Evolutionary conservation across 345 rosid genomes (phyloP), one percentile per base, ranked within the genome.

Genomic region (Euphorbia lathyris): DNA sequence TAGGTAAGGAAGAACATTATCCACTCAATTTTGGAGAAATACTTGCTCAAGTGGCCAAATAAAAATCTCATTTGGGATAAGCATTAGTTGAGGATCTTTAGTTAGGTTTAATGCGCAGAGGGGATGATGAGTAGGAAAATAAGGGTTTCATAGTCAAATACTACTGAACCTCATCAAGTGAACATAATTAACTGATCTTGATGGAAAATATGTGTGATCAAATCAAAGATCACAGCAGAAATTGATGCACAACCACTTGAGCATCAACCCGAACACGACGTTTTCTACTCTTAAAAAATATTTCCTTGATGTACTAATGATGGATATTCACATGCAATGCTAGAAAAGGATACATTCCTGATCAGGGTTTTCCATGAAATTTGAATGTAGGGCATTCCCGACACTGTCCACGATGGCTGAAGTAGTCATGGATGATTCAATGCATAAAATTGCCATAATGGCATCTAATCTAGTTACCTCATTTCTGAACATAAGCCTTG

Each of bases 381-480:
- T 94, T 26, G 93, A 90, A 80, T 90, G 98, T n/a, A 94, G 76
- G 50, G 96, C 90, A 69, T 94, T 92, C 61, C 97, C 97, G 38
- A 81, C 79, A 76, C 85, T 85, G 77, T 94, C 98, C 70, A 94
- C 93, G 3, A 94, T 94, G 67, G 96, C 97, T 0, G 93, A 90
- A 43, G 84, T 91, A 57, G 97, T 94, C 98, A 94, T 94, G 48
- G 97, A 94, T 67, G 96, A 94, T 81, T 94, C 93, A 25, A 91
- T 82, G 84, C 97, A 94, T 75, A 94, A 73, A 78, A 94, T 86
- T 76, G 97, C 97, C 66, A 97, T 85, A 74, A 94, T 84, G 17
- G 97, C 98, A 80, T 94, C 97, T 63, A 87, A 69, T 68, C 80
- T 83, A 0, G 86, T 91, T 13, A 91, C 98, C 79, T 94, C 92